phyloP scores from a whole-genome alignment of 805 yeast genomes.

The Metschnikowia sp. region DNA sequence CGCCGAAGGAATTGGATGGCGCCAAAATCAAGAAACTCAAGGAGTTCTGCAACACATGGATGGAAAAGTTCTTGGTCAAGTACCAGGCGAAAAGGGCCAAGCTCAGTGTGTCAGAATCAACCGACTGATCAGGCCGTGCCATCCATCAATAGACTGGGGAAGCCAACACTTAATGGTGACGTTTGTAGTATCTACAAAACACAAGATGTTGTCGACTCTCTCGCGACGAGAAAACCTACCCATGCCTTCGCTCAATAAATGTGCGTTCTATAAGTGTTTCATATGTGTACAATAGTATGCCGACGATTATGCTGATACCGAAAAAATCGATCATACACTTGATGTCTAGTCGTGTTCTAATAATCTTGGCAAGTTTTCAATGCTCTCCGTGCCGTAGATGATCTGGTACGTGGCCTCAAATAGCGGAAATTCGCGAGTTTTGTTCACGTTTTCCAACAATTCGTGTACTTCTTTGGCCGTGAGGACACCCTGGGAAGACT shows the following conservation, averaged over 20 bases:
- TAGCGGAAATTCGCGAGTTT: conserved; percentile 73
- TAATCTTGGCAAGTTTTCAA: conserved; percentile 71
- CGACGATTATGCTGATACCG: too few species aligned
- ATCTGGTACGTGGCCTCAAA: conserved; percentile 79
- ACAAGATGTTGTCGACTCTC: too few species aligned
- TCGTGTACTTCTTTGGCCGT: conserved; percentile 91
- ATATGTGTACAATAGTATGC: too few species aligned
- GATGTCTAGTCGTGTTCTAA: conserved; percentile 38
- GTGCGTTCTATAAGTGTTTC: background rate
- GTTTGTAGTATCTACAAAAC: background rate
- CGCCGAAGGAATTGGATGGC: conserved; percentile 56
- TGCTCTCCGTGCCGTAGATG: conserved; percentile 68
- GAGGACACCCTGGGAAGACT: conserved; percentile 92
- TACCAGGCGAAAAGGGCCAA: conserved; percentile 37
- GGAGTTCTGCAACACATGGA: conserved; percentile 56
- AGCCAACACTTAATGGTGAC: too few species aligned
- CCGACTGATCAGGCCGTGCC: too few species aligned
- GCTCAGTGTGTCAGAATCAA: background rate
- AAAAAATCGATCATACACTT: background rate
- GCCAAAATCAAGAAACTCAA: conserved; percentile 70
- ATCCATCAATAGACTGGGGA: background rate
- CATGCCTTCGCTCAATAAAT: too few species aligned
- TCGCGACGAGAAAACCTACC: too few species aligned
- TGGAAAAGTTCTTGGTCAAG: conserved; percentile 61
- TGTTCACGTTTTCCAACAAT: conserved; percentile 54